Base-by-base conservation (phyloP, 1,284 basidiomycete species). In the Rhizopogon hawkerae region DNA sequence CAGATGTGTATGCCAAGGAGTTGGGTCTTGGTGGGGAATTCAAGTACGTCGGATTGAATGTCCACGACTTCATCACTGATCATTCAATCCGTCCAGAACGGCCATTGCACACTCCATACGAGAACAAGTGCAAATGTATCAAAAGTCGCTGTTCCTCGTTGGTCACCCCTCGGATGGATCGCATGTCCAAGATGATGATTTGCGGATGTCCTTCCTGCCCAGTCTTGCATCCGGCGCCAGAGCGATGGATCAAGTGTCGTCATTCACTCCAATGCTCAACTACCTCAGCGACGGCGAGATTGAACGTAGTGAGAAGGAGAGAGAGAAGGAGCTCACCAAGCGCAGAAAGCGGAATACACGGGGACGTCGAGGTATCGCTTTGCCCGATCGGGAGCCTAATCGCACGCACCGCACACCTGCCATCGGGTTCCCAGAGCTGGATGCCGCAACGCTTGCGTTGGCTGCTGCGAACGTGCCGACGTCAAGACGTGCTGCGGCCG, bases 21-120 rank as follows among this genome's bases (percentile, higher is more conserved):
- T 72, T 99, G 13, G 96, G 96, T 1, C 72, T 98, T 14, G 78
- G 79, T 31, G 92, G 93, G 35, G 95, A 99, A 69, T 97, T 96
- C 74, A 85, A 78, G 91, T 92, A 63, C 63, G 85, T 70, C 29
- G 46, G 18, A n/a, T n/a, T 46, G 24, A 21, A 24, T 46, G 38
- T 33, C 1, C 5, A 24, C 9, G 24, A 23, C 13, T 21, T 35
- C 48, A 29, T 48, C 50, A n/a, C 51, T 62, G 26, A 61, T 46
- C 35, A 11, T 41, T 11, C 47, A 4, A 31, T 31, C 29, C 10
- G 39, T 52, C n/a, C 58, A 93, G 89, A 64, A 97, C 94, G 16
- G 92, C 94, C 11, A 90, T 99, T 52, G 85, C 92, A 0, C 95
- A 98, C 66, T 86, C 86, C 31, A 98, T 99, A 56, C 84, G 95